A percentile compares a stretch with the other conserved stretches of the same genome.
Conservation (phyloP, 495 filamentous ascomycete species). For the Penicillium turbatum region DNA sequence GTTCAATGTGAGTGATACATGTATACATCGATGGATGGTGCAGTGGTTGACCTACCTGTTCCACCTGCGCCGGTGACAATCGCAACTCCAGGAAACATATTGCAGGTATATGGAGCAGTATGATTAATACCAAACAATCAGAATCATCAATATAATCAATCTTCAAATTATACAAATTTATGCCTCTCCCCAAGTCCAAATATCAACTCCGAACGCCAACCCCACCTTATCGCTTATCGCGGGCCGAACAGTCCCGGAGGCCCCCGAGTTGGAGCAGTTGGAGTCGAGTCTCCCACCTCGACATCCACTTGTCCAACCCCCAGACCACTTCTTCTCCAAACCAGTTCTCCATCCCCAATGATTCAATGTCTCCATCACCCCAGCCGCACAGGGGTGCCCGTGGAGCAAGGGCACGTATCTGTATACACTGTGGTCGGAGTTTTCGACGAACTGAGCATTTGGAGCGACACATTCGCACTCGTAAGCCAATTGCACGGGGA, state of each 20-base stretch:
- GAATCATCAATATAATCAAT: background rate
- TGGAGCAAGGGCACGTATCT: conserved; percentile 36
- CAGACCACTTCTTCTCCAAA: conserved; percentile 19
- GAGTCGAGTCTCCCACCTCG: conserved; percentile 5
- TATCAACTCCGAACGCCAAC: background rate
- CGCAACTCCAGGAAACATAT: conserved; percentile 30
- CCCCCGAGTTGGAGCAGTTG: conserved; percentile 9
- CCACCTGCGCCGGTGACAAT: conserved; percentile 33
- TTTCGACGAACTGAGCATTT: conserved; percentile 48
- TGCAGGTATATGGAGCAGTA: background rate
- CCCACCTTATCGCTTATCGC: conserved; percentile 12
- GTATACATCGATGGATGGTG: background rate
- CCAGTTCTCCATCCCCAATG: conserved; percentile 27
- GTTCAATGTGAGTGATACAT: background rate
- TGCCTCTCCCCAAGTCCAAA: background rate
- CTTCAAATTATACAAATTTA: background rate
- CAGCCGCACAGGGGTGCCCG: conserved; percentile 23
- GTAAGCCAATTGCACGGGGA: conserved; percentile 39
- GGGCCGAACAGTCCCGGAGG: conserved; percentile 3
- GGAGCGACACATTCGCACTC: conserved; percentile 52
- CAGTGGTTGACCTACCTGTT: conserved; percentile 15
- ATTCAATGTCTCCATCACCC: conserved; percentile 35
- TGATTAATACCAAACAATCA: background rate
- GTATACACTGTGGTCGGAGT: conserved; percentile 39
- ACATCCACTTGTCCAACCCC: conserved; percentile 13